These are phyloP conservation scores for Hyphodiscus hymeniophilus DNA, from an alignment of 495 filamentous ascomycete species.

Conservation along the genomic window DNA sequence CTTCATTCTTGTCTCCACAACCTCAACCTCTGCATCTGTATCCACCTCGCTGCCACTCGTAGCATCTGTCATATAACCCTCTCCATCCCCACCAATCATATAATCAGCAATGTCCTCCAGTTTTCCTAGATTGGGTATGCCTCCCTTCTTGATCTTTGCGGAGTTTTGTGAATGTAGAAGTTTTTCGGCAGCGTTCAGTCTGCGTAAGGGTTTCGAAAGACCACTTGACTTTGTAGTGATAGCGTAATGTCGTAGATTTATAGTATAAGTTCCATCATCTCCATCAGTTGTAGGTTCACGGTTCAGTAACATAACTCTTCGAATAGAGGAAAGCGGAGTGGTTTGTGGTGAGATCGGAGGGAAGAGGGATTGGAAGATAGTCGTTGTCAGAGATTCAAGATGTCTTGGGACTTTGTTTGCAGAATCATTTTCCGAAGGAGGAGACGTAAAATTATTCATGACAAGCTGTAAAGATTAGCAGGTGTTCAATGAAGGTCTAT, in stretches of 20 bases:
- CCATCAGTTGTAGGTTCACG: constrained; percentile 51
- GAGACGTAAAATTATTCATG: constrained; percentile 92
- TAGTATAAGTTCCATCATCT: constrained; percentile 63
- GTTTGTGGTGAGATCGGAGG: constrained; percentile 90
- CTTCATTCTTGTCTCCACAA: constrained; percentile 64
- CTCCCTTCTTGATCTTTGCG: constrained; percentile 53
- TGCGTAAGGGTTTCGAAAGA: constrained; percentile 70
- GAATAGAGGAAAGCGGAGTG: constrained; percentile 80
- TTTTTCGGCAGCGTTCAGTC: constrained; percentile 83
- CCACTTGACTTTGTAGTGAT: constrained; percentile 84
- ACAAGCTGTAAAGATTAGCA: constrained; percentile 51
- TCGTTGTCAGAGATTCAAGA: constrained; percentile 87
- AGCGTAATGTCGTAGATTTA: constrained; percentile 90
- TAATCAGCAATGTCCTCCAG: constrained; percentile 94
- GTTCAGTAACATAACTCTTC: constrained; percentile 83
- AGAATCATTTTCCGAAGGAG: constrained; percentile 45
- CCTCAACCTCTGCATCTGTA: constrained; percentile 92
- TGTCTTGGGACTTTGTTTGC: constrained; percentile 70
- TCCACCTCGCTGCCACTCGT: constrained; percentile 89
- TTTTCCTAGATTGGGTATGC: constrained; percentile 80
- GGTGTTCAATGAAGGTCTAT: constrained; percentile 12
- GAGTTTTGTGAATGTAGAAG: constrained; percentile 43
- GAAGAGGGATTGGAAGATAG: constrained; percentile 93
- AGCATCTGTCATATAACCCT: constrained; percentile 72
- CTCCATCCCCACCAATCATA: constrained; percentile 68